Conservation (phyloP, 2,329 filamentous ascomycete genomes). For the Tolypocladium endophyticum region DNA sequence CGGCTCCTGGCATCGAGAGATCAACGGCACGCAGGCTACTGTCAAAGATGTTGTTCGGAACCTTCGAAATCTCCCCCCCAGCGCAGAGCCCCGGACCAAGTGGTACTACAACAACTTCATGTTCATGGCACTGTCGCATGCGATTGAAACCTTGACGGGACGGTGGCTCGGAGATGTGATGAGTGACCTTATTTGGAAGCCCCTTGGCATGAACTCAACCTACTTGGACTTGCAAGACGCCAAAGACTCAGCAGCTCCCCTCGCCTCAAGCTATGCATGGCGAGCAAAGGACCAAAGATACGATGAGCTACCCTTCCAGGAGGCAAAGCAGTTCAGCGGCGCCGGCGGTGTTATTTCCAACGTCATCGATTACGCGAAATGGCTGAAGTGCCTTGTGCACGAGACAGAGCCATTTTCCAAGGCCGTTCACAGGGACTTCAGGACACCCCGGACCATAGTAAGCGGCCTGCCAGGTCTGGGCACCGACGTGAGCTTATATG, state of each 20-base stretch:
- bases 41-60: slow-evolving; percentile 27
- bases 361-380: slow-evolving; percentile 39
- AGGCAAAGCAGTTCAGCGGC: slow-evolving; percentile 20
- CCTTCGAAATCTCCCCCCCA: slow-evolving; percentile 22
- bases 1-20: slow-evolving; percentile 7
- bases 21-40: slow-evolving; percentile 18
- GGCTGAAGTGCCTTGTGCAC: slow-evolving; percentile 36
- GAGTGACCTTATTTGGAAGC: not conserved
- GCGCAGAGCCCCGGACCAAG: slow-evolving; percentile 29
- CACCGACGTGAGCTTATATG: slow-evolving; percentile 14
- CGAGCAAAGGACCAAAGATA: slow-evolving; percentile 14
- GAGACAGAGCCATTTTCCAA: slow-evolving; percentile 12
- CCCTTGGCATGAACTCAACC: not conserved
- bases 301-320: slow-evolving; percentile 14
- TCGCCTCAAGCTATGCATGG: slow-evolving; percentile 34
- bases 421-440: slow-evolving; percentile 16
- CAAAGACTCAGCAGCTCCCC: slow-evolving; percentile 10
- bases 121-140: slow-evolving; percentile 32
- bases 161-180: slow-evolving; percentile 6
- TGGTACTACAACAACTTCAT: slow-evolving; percentile 42
- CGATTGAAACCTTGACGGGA: slow-evolving; percentile 31
- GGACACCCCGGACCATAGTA: slow-evolving; percentile 18
- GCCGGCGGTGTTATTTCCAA: slow-evolving; percentile 33
- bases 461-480: not conserved
- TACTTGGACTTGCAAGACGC: slow-evolving; percentile 10